Base-by-base conservation (phyloP, 495 filamentous ascomycete genomes). In the Trichoderma asperelloides region DNA sequence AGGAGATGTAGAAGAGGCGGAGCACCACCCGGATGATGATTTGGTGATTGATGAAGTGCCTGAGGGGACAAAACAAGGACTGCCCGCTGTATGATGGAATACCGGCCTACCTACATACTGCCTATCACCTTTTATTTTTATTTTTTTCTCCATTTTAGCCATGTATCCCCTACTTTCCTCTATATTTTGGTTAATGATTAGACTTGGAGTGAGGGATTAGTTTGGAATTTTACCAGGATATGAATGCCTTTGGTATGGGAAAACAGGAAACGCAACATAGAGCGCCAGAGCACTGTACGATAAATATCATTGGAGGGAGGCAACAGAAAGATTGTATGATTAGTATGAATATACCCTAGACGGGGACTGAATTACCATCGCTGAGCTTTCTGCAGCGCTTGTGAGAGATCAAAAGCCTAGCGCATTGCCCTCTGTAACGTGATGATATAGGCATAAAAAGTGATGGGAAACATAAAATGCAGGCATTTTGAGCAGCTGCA, bases 1-100 rank as follows among this genome's bases (percentile, higher is more conserved):
- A 65, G 55, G 16, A 13, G 43, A 71, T 51, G 39, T 28, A 11
- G 40, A 65, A 3, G 43, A 25, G 2, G 39, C 30, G 64, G 64
- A 47, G 27, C 40, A 51, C 25, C n/a, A 25, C 12, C 13, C 64
- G 4, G 64, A 65, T 30, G 39, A 65, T 21, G 64, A 65, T 18
- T 25, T 30, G 40, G 40, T 30, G 30, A 33, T 47, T 25, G 64
- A 65, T 28, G 40, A 45, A 12, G 40, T 49, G 9, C 2, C 33
- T 13, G 64, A 51, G 41, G 40, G 9, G 2, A 8, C 13, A 3
- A 28, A 30, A 30, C 27, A 30, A 28, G 55, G 2, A 13, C 8
- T 30, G 8, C 55, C 16, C 12, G 55, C 25, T 60, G 25, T 21
- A 21, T 60, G 25, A 30, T 60, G 47, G 21, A 47, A 4, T 37